These are phyloP conservation scores for Allium sativum DNA, from an alignment of 106 monocot species.

Conservation along the genomic window DNA sequence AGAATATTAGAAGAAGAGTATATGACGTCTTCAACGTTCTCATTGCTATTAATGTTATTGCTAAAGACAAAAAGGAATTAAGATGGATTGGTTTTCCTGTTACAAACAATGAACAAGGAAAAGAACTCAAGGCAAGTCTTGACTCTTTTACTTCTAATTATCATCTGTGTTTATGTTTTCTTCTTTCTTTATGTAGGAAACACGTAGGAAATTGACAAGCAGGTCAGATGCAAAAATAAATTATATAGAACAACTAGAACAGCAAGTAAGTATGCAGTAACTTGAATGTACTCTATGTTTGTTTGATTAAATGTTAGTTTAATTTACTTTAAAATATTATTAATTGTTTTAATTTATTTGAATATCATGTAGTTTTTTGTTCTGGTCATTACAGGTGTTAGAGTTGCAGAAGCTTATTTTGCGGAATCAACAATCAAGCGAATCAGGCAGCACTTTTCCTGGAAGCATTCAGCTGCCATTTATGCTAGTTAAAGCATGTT, in stretches of 20 bases:
- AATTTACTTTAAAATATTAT: background rate
- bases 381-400: constrained; percentile 24
- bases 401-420: constrained; percentile 35
- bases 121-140: constrained; percentile 39
- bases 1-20: constrained; percentile 68
- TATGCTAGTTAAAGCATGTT: constrained; percentile 49
- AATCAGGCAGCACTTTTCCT: constrained; percentile 18
- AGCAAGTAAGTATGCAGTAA: constrained; percentile 32
- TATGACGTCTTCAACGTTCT: constrained; percentile 87
- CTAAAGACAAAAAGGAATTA: constrained; percentile 63
- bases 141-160: too few species aligned
- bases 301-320: too few species aligned
- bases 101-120: constrained; percentile 18
- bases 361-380: constrained; percentile 2
- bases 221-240: constrained; percentile 40
- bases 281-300: too few species aligned
- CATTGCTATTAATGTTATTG: constrained; percentile 55
- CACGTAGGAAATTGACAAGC: constrained; percentile 18
- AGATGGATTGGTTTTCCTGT: constrained; percentile 48
- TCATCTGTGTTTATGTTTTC: background rate
- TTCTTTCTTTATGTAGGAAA: constrained; percentile 20
- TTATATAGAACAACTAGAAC: constrained; percentile 49
- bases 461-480: constrained; percentile 49
- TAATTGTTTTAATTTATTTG: background rate
- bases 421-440: constrained; percentile 29